Base-by-base conservation (phyloP, 2,329 filamentous ascomycete genomes). In the Fusarium sp. region DNA sequence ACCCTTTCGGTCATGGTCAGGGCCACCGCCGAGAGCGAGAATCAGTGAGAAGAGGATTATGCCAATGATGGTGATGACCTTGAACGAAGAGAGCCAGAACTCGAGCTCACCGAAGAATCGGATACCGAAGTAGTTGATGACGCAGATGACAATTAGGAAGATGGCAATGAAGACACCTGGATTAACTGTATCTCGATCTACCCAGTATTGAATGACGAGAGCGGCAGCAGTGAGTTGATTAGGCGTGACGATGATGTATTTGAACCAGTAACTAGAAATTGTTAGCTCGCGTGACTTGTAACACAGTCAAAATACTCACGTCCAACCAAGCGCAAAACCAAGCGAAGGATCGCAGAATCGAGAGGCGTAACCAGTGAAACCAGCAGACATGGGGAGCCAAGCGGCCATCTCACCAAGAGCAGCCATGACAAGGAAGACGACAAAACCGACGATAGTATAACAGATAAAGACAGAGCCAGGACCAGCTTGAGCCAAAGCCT, bases 241-340 rank as follows among this genome's bases (percentile, higher is more conserved):
- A 2, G 93, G 93, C 2, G 92, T 94, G 49, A 92, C 87, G 74
- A 97, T 94, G 77, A 96, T 92, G 78, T 96, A 96, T 88, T 94
- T 86, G 80, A 90, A 86, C 86, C 88, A 92, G 71, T 86, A 86
- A 41, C 84, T 85, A 57, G 8, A 29, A 18, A 23, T 9, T 10
- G 48, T 76, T 43, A 76, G 69, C 13, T 8, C 23, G 12, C 24
- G 24, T 46, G 23, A 23, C 11, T 28, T 11, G 24, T 21, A 28
- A 24, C 46, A 24, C 23, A 18, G 35, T 23, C 0, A 10, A n/a
- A 38, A 24, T 26, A 84, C 83, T 80, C 81, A 92, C 85, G 84
- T 89, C 84, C 87, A 94, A 35, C 92, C 92, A 15, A 94, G 85
- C 58, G 91, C 87, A 77, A 96, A 96, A 56, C 93, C 93, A 26